Evolutionary conservation across 768 basidiomycete species (phyloP).

Genomic region (Russula brevipes): DNA sequence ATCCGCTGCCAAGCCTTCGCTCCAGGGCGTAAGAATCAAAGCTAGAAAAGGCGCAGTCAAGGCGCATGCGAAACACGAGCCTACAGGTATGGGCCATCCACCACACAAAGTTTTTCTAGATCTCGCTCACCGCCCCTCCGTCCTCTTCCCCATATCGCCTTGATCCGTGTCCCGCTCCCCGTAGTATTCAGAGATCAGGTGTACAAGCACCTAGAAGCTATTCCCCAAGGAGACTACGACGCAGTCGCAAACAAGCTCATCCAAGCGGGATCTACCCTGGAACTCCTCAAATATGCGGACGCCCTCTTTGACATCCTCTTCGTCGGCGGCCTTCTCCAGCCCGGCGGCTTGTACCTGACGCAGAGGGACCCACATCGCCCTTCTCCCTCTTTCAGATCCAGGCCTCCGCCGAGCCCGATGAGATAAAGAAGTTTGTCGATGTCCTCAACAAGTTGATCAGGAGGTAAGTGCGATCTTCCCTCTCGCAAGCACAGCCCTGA

Average conservation of each 20-base stretch:
- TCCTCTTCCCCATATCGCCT: slow-evolving; percentile 4
- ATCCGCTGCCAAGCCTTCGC: slow-evolving; percentile 78
- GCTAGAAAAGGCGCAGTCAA: slow-evolving; percentile 90
- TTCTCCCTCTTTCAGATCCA: slow-evolving; percentile 84
- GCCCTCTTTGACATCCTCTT: slow-evolving; percentile 94
- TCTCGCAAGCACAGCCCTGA: not conserved
- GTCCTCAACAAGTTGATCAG: slow-evolving; percentile 95
- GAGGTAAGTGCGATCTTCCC: slow-evolving; percentile 48
- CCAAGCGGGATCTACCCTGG: slow-evolving; percentile 88
- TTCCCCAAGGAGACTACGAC: slow-evolving; percentile 77
- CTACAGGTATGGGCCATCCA: slow-evolving; percentile 43
- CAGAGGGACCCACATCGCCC: slow-evolving; percentile 76
- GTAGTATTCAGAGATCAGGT: slow-evolving; percentile 91
- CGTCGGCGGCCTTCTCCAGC: slow-evolving; percentile 93
- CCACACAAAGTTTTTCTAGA: too few species aligned
- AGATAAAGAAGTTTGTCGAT: slow-evolving; percentile 90
- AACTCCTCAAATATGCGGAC: slow-evolving; percentile 96
- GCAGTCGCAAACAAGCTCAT: slow-evolving; percentile 76
- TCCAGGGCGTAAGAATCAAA: slow-evolving; percentile 90
- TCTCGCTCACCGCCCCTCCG: not conserved
- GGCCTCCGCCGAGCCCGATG: slow-evolving; percentile 71
- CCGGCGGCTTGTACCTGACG: slow-evolving; percentile 86
- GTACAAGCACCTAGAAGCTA: slow-evolving; percentile 84
- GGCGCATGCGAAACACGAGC: slow-evolving; percentile 92
- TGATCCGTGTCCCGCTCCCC: not conserved